Evolutionary conservation across 192 early-diverging fungal species (phyloP).

Genomic region (Radiomyces spectabilis): DNA sequence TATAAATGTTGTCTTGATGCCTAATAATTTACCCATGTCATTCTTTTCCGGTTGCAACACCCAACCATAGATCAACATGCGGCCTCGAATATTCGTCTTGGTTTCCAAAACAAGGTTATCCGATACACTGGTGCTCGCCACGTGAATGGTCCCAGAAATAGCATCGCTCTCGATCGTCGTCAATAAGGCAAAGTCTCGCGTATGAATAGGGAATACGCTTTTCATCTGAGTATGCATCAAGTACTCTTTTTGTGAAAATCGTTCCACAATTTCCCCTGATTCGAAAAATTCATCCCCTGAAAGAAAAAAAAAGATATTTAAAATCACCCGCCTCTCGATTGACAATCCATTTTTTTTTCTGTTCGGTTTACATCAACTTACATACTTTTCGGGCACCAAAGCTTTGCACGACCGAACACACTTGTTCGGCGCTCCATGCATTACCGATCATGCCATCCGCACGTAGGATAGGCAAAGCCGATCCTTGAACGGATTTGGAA

Average conservation of each 20-base stretch:
- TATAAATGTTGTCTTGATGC: slow-evolving; percentile 36
- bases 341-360: background rate
- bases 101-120: slow-evolving; percentile 35
- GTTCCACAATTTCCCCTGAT: slow-evolving; percentile 32
- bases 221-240: slow-evolving; percentile 27
- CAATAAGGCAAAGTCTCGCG: slow-evolving; percentile 36
- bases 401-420: slow-evolving; percentile 35
- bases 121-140: slow-evolving; percentile 31
- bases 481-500: slow-evolving; percentile 23
- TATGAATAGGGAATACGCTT: slow-evolving; percentile 28
- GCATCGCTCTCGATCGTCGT: slow-evolving; percentile 36
- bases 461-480: slow-evolving; percentile 33
- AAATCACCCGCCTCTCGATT: too few relatives aligned
- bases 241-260: slow-evolving; percentile 35
- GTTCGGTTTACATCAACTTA: slow-evolving; percentile 6
- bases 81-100: slow-evolving; percentile 31
- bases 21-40: slow-evolving; percentile 17
- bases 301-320: background rate
- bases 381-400: slow-evolving; percentile 33
- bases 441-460: slow-evolving; percentile 30
- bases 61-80: slow-evolving; percentile 36
- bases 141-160: slow-evolving; percentile 28
- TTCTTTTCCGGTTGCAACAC: slow-evolving; percentile 32
- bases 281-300: slow-evolving; percentile 41
- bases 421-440: slow-evolving; percentile 37